Evolutionary conservation across 768 basidiomycete genomes (phyloP).

Genomic region (Suillus ampliporus): DNA sequence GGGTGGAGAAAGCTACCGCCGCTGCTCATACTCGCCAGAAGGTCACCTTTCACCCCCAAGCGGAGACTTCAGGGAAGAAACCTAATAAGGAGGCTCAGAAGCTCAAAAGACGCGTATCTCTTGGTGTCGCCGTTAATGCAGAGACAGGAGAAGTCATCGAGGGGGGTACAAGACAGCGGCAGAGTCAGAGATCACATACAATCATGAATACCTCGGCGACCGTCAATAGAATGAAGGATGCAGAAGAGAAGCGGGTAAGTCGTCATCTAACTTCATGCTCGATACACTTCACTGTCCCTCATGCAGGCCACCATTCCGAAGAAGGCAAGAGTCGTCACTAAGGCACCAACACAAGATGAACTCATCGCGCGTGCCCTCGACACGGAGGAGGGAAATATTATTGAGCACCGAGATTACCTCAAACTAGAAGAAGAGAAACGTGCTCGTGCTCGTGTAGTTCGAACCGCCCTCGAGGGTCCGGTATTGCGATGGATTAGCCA

Average conservation of each 20-base stretch:
- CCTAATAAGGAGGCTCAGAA: constrained; percentile 23
- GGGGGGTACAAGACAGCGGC: constrained; percentile 43
- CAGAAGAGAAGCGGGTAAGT: constrained; percentile 62
- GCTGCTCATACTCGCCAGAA: constrained; percentile 70
- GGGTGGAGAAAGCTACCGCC: constrained; percentile 66
- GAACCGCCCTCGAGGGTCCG: constrained; percentile 67
- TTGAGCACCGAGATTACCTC: constrained; percentile 80
- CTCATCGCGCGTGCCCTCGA: constrained; percentile 83
- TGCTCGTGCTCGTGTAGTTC: constrained; percentile 62
- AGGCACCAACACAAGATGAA: constrained; percentile 76
- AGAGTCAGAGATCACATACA: constrained; percentile 72
- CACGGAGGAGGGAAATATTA: constrained; percentile 85
- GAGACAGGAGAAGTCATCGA: constrained; percentile 65
- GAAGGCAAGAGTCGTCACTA: constrained; percentile 58
- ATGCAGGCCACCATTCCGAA: constrained; percentile 63
- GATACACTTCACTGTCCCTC: background rate
- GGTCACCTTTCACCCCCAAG: constrained; percentile 69
- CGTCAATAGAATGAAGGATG: constrained; percentile 65
- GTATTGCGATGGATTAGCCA: constrained; percentile 75
- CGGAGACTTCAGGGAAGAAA: constrained; percentile 37
- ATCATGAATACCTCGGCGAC: constrained; percentile 74
- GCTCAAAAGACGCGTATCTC: constrained; percentile 54
- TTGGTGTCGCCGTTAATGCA: constrained; percentile 60
- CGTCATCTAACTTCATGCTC: background rate
- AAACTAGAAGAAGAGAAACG: constrained; percentile 83